Evolutionary conservation across 2,329 filamentous ascomycete species (phyloP).

Genomic region (Aotearoamyces nothofagi): DNA sequence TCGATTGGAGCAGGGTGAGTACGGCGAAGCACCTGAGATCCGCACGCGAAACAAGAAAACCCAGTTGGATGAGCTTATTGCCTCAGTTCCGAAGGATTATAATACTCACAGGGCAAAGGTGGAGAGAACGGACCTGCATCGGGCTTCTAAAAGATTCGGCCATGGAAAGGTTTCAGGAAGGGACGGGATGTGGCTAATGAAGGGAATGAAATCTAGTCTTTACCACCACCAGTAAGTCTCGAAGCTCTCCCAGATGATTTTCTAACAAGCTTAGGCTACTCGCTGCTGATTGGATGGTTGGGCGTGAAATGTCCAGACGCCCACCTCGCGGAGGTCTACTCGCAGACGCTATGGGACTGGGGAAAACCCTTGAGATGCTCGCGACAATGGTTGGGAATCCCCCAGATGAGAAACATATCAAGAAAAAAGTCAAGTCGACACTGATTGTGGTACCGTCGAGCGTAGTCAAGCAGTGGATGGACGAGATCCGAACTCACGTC

Average conservation of each 20-base stretch:
- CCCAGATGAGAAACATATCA: conserved; percentile 22
- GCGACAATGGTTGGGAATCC: conserved; percentile 23
- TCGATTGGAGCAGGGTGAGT: conserved; percentile 3
- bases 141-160: conserved; percentile 27
- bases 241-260: not conserved
- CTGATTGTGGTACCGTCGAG: conserved; percentile 16
- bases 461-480: conserved; percentile 16
- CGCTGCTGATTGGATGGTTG: conserved; percentile 36
- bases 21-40: conserved; percentile 9
- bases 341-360: conserved; percentile 48
- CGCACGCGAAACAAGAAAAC: conserved; percentile 7
- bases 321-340: conserved; percentile 37
- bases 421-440: conserved; percentile 11
- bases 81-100: conserved; percentile 12
- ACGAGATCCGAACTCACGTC: conserved; percentile 14
- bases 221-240: conserved; percentile 9
- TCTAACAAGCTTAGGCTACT: conserved; percentile 30
- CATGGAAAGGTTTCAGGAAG: conserved; percentile 18
- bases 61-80: conserved; percentile 13
- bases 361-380: conserved; percentile 41
- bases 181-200: conserved; percentile 25
- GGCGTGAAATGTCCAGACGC: conserved; percentile 25
- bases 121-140: conserved; percentile 22
- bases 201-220: conserved; percentile 30
- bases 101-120: conserved; percentile 5